Evolutionary conservation across 176 grass and related monocot species (phyloP).

Genomic region (Pontederia paniculata): DNA sequence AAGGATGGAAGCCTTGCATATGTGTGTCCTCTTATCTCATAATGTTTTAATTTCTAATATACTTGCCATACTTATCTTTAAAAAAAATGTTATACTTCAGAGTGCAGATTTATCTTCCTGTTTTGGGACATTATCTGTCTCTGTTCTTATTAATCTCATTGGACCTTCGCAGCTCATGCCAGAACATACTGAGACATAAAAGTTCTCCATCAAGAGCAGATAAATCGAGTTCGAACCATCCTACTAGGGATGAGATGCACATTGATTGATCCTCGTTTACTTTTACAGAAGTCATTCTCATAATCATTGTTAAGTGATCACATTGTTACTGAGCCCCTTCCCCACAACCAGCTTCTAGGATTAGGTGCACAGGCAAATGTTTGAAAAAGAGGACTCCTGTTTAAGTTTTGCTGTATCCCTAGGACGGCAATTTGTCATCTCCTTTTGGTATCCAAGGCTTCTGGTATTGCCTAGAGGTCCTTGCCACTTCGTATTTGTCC

Average conservation of each 20-base stretch:
- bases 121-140: not conserved
- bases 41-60: slow-evolving; percentile 13
- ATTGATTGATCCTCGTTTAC: not conserved
- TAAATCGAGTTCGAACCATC: slow-evolving; percentile 35
- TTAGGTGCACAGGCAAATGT: no score
- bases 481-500: no score
- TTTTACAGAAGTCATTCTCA: not conserved
- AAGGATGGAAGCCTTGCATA: slow-evolving; percentile 46
- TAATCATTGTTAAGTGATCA: no score
- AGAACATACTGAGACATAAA: slow-evolving; percentile 35
- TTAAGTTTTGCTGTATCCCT: no score
- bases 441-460: no score
- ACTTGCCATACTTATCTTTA: slow-evolving; percentile 5
- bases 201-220: slow-evolving; percentile 40
- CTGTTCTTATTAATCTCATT: slow-evolving; percentile 12
- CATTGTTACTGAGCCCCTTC: no score
- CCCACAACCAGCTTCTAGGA: no score
- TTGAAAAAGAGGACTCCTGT: no score
- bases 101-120: not conserved
- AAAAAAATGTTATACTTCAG: not conserved
- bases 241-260: slow-evolving; percentile 26
- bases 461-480: no score
- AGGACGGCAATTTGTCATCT: no score
- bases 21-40: slow-evolving; percentile 33
- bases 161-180: slow-evolving; percentile 45